Percentiles rank a stretch among this genome's conserved stretches.
phyloP scores from a whole-genome alignment of 805 yeast species.

The Starmera pachycereana region DNA sequence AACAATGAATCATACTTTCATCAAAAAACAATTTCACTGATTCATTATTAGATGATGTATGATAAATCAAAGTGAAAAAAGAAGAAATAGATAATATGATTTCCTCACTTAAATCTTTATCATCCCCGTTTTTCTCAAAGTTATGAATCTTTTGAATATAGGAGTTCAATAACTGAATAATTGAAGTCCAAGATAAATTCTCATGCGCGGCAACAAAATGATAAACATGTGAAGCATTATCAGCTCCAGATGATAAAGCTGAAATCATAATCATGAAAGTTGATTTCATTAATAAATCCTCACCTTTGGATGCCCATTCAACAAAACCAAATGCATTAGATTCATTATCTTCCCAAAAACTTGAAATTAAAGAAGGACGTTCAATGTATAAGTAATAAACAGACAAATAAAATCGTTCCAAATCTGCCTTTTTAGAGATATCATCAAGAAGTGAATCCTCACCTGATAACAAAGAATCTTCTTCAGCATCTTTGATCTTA shows the following conservation, averaged over 20 bases:
- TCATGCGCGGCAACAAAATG: slow-evolving; percentile 31
- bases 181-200: slow-evolving; percentile 44
- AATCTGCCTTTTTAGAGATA: slow-evolving; percentile 65
- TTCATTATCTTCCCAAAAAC: slow-evolving; percentile 61
- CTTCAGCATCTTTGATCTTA: slow-evolving; percentile 61
- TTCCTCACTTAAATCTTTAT: slow-evolving; percentile 67
- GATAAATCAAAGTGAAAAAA: slow-evolving; percentile 53
- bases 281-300: slow-evolving; percentile 73
- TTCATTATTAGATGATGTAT: slow-evolving; percentile 34
- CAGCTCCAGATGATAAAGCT: slow-evolving; percentile 55
- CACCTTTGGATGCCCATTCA: slow-evolving; percentile 79
- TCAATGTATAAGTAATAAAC: slow-evolving; percentile 58
- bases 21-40: slow-evolving; percentile 22
- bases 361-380: slow-evolving; percentile 44
- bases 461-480: slow-evolving; percentile 54
- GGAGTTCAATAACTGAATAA: slow-evolving; percentile 42
- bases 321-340: slow-evolving; percentile 70
- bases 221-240: slow-evolving; percentile 40
- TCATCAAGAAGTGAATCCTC: slow-evolving; percentile 49
- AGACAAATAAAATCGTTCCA: slow-evolving; percentile 78
- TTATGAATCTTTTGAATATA: slow-evolving; percentile 35
- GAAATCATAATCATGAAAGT: slow-evolving; percentile 73
- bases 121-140: slow-evolving; percentile 26
- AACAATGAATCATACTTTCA: slow-evolving; percentile 20
- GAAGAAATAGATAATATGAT: slow-evolving; percentile 67